A percentile compares a stretch with the other conserved stretches of the same genome.
Evolutionary conservation across 805 yeast species (phyloP).

Genomic region (Tetrapisispora fleetii): DNA sequence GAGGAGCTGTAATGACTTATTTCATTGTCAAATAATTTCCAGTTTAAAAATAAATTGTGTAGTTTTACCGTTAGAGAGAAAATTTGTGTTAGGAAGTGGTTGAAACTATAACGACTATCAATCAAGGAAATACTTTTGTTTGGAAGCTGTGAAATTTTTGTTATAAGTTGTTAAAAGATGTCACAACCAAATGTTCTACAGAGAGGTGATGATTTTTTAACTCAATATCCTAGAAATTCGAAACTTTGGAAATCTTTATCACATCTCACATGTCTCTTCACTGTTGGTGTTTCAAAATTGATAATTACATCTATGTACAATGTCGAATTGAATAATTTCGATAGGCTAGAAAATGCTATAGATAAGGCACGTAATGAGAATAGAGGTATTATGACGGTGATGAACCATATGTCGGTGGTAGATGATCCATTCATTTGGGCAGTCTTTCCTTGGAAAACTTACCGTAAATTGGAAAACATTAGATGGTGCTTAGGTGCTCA

Average conservation of each 20-base stretch:
- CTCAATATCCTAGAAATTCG: slow-evolving; percentile 49
- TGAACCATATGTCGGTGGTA: slow-evolving; percentile 87
- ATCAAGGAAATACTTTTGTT: too few species aligned
- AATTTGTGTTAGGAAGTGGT: too few species aligned
- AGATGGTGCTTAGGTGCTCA: slow-evolving; percentile 95
- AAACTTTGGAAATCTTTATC: slow-evolving; percentile 59
- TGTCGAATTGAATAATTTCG: slow-evolving; percentile 51
- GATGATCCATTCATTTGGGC: slow-evolving; percentile 94
- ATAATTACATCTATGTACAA: slow-evolving; percentile 53
- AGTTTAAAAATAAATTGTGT: too few species aligned
- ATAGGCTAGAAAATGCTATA: slow-evolving; percentile 55
- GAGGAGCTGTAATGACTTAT: too few species aligned
- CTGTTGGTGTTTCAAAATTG: slow-evolving; percentile 55
- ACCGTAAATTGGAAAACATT: slow-evolving; percentile 50
- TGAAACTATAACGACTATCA: too few species aligned
- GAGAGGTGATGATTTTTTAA: slow-evolving; percentile 64
- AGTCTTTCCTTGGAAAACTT: slow-evolving; percentile 62
- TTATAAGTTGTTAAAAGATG: slow-evolving; percentile 32
- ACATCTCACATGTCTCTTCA: slow-evolving; percentile 54
- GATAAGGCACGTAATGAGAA: slow-evolving; percentile 55
- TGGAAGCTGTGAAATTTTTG: too few species aligned
- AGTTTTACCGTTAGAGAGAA: too few species aligned
- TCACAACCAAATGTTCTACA: slow-evolving; percentile 57
- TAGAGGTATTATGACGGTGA: slow-evolving; percentile 69
- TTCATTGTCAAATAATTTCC: too few species aligned